Evolutionary conservation across 805 yeast species (phyloP), one percentile per base, ranked within the genome.

Genomic region (Suhomyces xylopsoci): DNA sequence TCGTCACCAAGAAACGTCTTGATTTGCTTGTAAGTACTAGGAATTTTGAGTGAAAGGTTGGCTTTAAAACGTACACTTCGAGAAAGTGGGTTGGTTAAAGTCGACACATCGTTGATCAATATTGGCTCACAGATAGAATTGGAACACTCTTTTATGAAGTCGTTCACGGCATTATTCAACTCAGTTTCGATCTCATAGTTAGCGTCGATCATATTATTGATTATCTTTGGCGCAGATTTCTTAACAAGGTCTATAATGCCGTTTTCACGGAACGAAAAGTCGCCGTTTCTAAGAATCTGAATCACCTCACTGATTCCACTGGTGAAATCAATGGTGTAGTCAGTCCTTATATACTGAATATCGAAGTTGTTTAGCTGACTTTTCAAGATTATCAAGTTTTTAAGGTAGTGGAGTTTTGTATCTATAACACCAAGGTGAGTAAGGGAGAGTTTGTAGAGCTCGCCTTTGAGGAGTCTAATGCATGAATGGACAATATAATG

Each of bases 401-500:
- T 85, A 59, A 93, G 74, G 52, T 86, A 81, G 57, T 86, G 87
- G 25, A 92, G 70, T 50, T 82, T 81, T 0, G 88, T 76, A 58
- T 86, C 92, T 19, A 71, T 52, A 3, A 73, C 60, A 0, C 90
- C 88, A 25, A 80, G 68, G 58, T 77, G 70, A 6, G 73, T 59
- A 34, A 66, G 59, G 6, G 82, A 77, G 22, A 81, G 60, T 3
- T 74, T 70, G 57, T 79, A 79, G 17, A 70, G 69, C 10, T 87
- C 86, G 14, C 68, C 67, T 51, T 80, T 79, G 59, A 90, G 68
- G 6, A 94, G 82, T 14, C 71, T 62, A 36, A 90, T 80, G 60
- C 94, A 85, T 44, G 87, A 80, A 63, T 89, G 97, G 3, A 93
- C 88, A 49, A 90, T 84, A 52, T 87, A 83, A 65, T 90, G 96